Evolutionary conservation across 495 filamentous ascomycete genomes (phyloP), one percentile per base, ranked within the genome.

Genomic region (Stereocaulon alpinum): DNA sequence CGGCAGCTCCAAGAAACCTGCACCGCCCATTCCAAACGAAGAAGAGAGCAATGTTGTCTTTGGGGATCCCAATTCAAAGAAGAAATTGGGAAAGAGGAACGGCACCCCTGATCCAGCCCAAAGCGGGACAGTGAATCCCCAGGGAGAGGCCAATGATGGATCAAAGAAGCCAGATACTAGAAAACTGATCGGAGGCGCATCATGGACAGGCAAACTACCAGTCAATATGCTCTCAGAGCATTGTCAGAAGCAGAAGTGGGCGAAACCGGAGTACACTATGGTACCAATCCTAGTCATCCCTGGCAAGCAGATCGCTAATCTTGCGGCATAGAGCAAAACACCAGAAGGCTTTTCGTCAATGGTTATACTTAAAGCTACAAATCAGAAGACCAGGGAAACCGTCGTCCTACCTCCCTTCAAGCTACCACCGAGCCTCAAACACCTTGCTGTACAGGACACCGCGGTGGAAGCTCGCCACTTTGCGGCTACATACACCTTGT

Each of bases 161-260:
- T 83, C 82, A 22, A 90, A 90, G 61, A 87, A 86, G 64, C 88
- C 89, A 41, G 84, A 88, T 34, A 85, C 89, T 56, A 87, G 90
- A 72, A 84, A 88, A 63, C 74, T 98, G 58, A 95, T 98, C 70
- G 94, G 89, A 52, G 93, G 93, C 52, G 82, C 88, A 64, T 96
- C 90, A 68, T 98, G 94, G 94, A 98, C 93, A 0, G 93, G 93
- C 40, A 98, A 98, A 70, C 73, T 98, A 41, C 93, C 93, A 4
- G 87, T 95, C 55, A 93, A 91, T 68, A 77, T 98, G 68, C 83
- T 98, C 57, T 85, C 86, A 18, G 93, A 98, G 77, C 89, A 95
- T 74, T 94, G 88, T 67, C 89, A 95, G 70, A 91, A 91, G 73
- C 87, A 92, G 72, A 89, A 88, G 67, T 98, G 93, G 93, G 86